Conservation (phyloP, 2,329 filamentous ascomycete genomes). For the Geosmithia morbida region DNA sequence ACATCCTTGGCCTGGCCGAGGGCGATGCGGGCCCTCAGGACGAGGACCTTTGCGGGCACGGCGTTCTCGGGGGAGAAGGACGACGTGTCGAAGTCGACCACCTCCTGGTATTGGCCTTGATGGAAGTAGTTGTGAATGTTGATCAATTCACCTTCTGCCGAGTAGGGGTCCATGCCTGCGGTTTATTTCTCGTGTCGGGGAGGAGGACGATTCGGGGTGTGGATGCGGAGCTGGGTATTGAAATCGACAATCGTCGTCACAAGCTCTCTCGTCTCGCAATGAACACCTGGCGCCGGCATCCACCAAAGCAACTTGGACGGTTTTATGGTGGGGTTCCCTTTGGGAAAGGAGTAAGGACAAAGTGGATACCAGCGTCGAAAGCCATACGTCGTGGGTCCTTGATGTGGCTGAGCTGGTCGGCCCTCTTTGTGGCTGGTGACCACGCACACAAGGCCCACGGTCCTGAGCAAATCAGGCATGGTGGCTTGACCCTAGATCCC, state of each 20-base stretch:
- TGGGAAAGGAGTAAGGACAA: conserved; percentile 2
- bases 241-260: conserved; percentile 1
- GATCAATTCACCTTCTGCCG: conserved; percentile 55
- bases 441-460: conserved; percentile 9
- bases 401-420: conserved; percentile 7
- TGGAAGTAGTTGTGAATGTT: conserved; percentile 59
- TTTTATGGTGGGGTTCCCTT: conserved; percentile 12
- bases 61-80: conserved; percentile 67
- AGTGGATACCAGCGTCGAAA: conserved; percentile 1
- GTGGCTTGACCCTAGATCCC: conserved; percentile 23
- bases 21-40: conserved; percentile 71
- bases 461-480: conserved; percentile 14
- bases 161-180: conserved; percentile 50
- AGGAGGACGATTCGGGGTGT: not conserved
- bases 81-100: conserved; percentile 72
- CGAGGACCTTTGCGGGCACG: conserved; percentile 61
- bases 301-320: not conserved
- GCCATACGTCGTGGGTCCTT: not conserved
- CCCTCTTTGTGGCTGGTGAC: conserved; percentile 8
- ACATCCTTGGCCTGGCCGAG: conserved; percentile 66
- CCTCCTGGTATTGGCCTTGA: conserved; percentile 74
- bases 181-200: not conserved
- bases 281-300: conserved; percentile 13
- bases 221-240: not conserved
- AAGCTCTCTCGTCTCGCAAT: conserved; percentile 8